Evolutionary conservation across 1,139 yeast genomes (phyloP), one percentile per base, ranked within the genome.

Genomic region (Yarrowia galli): DNA sequence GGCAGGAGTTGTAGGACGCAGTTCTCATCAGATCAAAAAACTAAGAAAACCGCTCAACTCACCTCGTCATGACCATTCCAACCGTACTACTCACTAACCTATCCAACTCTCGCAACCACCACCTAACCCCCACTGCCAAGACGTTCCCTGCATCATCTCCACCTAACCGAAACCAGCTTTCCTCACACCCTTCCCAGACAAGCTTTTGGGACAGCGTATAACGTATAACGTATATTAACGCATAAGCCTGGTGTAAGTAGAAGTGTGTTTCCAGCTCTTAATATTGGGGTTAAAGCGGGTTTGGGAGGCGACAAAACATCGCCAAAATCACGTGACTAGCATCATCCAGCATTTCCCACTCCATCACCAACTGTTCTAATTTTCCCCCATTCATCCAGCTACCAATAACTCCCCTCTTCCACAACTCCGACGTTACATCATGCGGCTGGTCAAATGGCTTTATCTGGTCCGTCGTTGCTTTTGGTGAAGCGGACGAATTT

Each of bases 401-500:
- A 7, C 20, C 10, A 15, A 15, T n/a, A 16, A 16, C 8, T 20
- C 20, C 46, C 15, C 23, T 2, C 7, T 7, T 43, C n/a, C 20
- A 42, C 10, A 18, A 42, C 18, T 46, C 51, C 53, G 15, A 25
- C n/a, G 53, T 46, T 25, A 25, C 53, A 25, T 46, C 35, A 25
- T 46, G 53, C 53, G 53, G 53, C 53, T 46, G 53, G 53, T 25
- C 53, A 46, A 46, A 25, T 23, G 53, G 53, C 53, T 46, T 46
- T 15, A 46, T 46, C 53, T 46, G 53, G n/a, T 3, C 35, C 28
- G 53, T 46, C 51, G 10, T 25, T 46, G 53, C 53, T 46, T 46
- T 46, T 46, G 6, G 15, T 4, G 23, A 12, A 3, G 6, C 6
- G 32, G 16, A 23, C 28, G 18, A 23, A 45, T 6, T 10, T 4